A percentile compares a stretch with the other conserved stretches of the same genome.
These are phyloP conservation scores for Candida pseudoglaebosa DNA, from an alignment of 805 yeast species.

Conservation along the genomic window DNA sequence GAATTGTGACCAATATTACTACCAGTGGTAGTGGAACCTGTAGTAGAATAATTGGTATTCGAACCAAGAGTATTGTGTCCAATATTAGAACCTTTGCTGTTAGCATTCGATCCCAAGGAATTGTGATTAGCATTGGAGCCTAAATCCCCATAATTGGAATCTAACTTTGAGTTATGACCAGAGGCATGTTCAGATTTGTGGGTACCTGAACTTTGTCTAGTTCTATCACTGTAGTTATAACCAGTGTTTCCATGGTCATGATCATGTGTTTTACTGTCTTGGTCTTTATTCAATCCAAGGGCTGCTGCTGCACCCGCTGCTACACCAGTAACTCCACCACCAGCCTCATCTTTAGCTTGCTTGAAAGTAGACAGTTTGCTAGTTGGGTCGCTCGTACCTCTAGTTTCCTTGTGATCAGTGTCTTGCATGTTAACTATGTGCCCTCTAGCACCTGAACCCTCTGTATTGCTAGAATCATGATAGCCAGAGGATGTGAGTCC, in stretches of 20 bases:
- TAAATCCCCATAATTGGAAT: constrained; percentile 1
- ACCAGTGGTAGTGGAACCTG: neutral
- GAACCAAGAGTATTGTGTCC: constrained; percentile 5
- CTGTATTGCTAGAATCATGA: neutral
- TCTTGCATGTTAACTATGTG: constrained; percentile 3
- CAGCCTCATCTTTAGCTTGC: constrained; percentile 11
- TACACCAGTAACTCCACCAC: constrained; percentile 8
- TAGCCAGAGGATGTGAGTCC: neutral
- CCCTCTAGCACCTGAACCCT: constrained; percentile 2
- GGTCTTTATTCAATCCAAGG: constrained; percentile 7
- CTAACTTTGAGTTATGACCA: constrained; percentile 9
- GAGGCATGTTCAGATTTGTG: constrained; percentile 7
- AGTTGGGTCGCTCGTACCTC: constrained; percentile 7
- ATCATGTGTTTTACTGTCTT: constrained; percentile 8
- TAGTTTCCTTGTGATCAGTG: constrained; percentile 8
- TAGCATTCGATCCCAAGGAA: constrained; percentile 6
- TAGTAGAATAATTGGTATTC: constrained; percentile 2
- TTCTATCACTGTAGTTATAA: constrained; percentile 2
- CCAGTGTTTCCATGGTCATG: constrained; percentile 14
- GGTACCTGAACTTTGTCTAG: constrained; percentile 4
- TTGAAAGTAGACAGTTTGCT: constrained; percentile 8
- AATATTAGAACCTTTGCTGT: constrained; percentile 4
- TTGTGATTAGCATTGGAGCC: too few species aligned
- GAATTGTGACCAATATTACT: neutral
- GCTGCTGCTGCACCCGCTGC: constrained; percentile 14